Percentiles rank a stretch among this genome's conserved stretches.
These are phyloP conservation scores for Coprinellus aureogranulatus DNA, from an alignment of 768 basidiomycete species.

Conservation along the genomic window DNA sequence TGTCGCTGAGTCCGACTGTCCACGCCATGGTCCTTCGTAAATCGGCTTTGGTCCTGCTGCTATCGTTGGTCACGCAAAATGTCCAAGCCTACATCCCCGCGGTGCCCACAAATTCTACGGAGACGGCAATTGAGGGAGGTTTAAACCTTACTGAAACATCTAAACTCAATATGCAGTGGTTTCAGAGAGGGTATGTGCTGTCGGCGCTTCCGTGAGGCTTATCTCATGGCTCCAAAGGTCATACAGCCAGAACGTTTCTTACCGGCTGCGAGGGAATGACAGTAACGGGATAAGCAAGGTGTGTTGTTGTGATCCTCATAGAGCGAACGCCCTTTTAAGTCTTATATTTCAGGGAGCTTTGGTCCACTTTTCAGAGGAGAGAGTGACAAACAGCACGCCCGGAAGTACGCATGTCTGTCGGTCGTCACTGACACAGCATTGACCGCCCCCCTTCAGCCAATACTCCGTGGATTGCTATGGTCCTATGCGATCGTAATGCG, in stretches of 20 bases:
- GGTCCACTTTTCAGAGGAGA: constrained; percentile 77
- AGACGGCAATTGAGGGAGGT: constrained; percentile 30
- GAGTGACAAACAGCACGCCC: constrained; percentile 46
- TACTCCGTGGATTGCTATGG: constrained; percentile 90
- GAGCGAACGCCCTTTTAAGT: constrained; percentile 2
- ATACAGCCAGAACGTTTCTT: constrained; percentile 55
- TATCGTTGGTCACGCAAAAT: constrained; percentile 13
- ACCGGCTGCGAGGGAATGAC: constrained; percentile 52
- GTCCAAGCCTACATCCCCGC: constrained; percentile 67
- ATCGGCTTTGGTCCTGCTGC: constrained; percentile 6
- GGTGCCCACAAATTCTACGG: constrained; percentile 63
- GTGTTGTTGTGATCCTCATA: neutral
- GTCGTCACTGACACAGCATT: constrained; percentile 1
- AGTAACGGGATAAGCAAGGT: constrained; percentile 58
- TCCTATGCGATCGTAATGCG: constrained; percentile 78
- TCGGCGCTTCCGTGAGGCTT: neutral
- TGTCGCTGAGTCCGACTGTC: neutral
- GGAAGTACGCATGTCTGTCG: constrained; percentile 34
- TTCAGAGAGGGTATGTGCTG: constrained; percentile 43
- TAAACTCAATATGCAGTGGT: constrained; percentile 61
- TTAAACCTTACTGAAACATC: constrained; percentile 58
- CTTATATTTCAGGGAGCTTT: constrained; percentile 67
- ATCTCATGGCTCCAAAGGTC: constrained; percentile 32
- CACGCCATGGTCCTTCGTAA: neutral
- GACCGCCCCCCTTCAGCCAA: constrained; percentile 40